Percentiles rank a stretch among this genome's conserved stretches.
Evolutionary conservation across 306 rosid species (phyloP).

Genomic region (Pueraria montana): DNA sequence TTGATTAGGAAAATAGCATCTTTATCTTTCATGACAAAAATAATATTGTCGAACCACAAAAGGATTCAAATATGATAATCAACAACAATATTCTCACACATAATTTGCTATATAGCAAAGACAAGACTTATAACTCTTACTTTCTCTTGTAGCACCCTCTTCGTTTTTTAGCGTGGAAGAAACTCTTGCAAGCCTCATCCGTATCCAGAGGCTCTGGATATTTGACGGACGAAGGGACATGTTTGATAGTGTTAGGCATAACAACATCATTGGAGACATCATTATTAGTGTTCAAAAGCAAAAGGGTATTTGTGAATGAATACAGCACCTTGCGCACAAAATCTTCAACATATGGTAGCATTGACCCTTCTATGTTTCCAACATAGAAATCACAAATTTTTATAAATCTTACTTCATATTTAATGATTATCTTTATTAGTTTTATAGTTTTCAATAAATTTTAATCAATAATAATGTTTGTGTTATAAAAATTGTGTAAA

Average conservation of each 20-base stretch:
- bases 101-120: no score
- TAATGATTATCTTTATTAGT: no score
- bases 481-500: no score
- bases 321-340: constrained; percentile 35
- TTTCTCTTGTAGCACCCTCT: constrained; percentile 46
- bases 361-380: neutral
- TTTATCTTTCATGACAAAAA: no score
- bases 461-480: no score
- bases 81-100: neutral
- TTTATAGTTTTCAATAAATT: no score
- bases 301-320: constrained; percentile 48
- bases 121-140: constrained; percentile 26
- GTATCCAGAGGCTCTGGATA: neutral
- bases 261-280: neutral
- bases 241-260: constrained; percentile 6
- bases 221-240: neutral
- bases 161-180: neutral
- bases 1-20: no score
- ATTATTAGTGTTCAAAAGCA: constrained; percentile 45
- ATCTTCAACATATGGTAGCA: constrained; percentile 23
- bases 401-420: no score
- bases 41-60: no score
- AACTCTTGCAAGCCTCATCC: no score
- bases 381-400: no score
- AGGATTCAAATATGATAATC: neutral